These are phyloP conservation scores for Boletus coccyginus DNA, from an alignment of 768 basidiomycete species.

Conservation along the genomic window DNA sequence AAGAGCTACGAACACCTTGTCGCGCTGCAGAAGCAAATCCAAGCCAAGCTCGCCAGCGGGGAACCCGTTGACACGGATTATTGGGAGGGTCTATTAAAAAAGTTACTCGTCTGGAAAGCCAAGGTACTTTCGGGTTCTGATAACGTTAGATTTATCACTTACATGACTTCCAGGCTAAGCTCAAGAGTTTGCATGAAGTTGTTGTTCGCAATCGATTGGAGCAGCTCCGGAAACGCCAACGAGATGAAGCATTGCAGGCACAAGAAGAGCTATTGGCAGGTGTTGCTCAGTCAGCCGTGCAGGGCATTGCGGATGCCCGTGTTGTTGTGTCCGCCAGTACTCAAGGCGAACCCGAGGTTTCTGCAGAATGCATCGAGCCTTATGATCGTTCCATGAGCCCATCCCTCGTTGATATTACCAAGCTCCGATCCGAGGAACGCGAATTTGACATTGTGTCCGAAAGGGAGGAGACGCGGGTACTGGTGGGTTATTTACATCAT, in stretches of 20 bases:
- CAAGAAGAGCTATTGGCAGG: conserved; percentile 88
- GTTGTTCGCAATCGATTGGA: conserved; percentile 95
- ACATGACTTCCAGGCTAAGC: conserved; percentile 62
- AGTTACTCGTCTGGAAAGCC: conserved; percentile 93
- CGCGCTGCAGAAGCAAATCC: conserved; percentile 80
- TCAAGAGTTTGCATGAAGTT: conserved; percentile 91
- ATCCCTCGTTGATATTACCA: conserved; percentile 65
- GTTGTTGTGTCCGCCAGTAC: conserved; percentile 33
- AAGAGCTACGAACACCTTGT: conserved; percentile 86
- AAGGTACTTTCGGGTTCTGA: conserved; percentile 52
- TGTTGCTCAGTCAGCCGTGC: conserved; percentile 59
- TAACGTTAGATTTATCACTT: not conserved
- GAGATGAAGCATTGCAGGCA: conserved; percentile 92
- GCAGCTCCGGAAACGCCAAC: conserved; percentile 91
- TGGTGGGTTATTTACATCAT: conserved; percentile 49
- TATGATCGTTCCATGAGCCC: conserved; percentile 91
- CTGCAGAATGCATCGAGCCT: conserved; percentile 66
- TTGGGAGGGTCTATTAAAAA: conserved; percentile 92
- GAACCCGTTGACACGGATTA: conserved; percentile 97
- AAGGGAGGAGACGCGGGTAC: conserved; percentile 54
- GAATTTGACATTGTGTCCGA: conserved; percentile 75
- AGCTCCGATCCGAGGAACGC: conserved; percentile 72
- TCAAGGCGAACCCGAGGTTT: conserved; percentile 35
- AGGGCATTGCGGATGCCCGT: conserved; percentile 38
- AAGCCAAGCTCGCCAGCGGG: conserved; percentile 83